A percentile compares a stretch with the other conserved stretches of the same genome.
These are phyloP conservation scores for Marasmius tenuissimus DNA, from an alignment of 1,284 basidiomycete species.

Conservation along the genomic window DNA sequence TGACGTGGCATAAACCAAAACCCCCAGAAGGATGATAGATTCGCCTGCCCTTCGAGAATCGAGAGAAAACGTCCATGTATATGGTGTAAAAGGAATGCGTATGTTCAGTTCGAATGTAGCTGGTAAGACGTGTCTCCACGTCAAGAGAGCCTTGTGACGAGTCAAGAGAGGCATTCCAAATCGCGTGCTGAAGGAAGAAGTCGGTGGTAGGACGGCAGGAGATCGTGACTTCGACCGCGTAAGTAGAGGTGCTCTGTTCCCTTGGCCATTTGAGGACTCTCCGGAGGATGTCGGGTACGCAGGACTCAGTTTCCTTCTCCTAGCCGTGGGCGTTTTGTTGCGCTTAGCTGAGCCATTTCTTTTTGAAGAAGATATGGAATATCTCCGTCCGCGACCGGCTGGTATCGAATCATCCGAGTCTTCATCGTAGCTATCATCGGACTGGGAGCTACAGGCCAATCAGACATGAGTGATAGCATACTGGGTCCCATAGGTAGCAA, in stretches of 20 bases:
- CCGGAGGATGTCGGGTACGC: slow-evolving; percentile 26
- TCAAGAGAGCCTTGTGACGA: slow-evolving; percentile 21
- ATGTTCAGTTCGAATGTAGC: slow-evolving; percentile 40
- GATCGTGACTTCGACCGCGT: slow-evolving; percentile 58
- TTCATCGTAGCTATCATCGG: slow-evolving; percentile 46
- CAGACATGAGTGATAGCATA: not conserved
- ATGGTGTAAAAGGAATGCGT: slow-evolving; percentile 39
- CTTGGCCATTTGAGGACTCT: slow-evolving; percentile 28
- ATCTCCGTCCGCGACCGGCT: slow-evolving; percentile 35
- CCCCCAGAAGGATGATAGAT: slow-evolving; percentile 51
- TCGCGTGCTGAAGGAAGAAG: slow-evolving; percentile 25
- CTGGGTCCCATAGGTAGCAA: not conserved
- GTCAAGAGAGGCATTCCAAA: slow-evolving; percentile 20
- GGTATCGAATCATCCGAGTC: slow-evolving; percentile 46
- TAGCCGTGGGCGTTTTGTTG: not conserved
- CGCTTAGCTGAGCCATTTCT: not conserved
- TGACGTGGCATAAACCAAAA: slow-evolving; percentile 46
- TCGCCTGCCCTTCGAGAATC: slow-evolving; percentile 61
- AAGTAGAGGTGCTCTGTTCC: slow-evolving; percentile 36
- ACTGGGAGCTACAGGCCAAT: slow-evolving; percentile 42
- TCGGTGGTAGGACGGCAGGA: slow-evolving; percentile 25
- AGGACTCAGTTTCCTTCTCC: slow-evolving; percentile 1
- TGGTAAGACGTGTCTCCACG: slow-evolving; percentile 36
- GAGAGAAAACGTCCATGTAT: slow-evolving; percentile 43
- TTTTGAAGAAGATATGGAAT: slow-evolving; percentile 1